Evolutionary conservation across 2,329 filamentous ascomycete genomes (phyloP), one percentile per base, ranked within the genome.

Genomic region (Colletotrichum tabaci): DNA sequence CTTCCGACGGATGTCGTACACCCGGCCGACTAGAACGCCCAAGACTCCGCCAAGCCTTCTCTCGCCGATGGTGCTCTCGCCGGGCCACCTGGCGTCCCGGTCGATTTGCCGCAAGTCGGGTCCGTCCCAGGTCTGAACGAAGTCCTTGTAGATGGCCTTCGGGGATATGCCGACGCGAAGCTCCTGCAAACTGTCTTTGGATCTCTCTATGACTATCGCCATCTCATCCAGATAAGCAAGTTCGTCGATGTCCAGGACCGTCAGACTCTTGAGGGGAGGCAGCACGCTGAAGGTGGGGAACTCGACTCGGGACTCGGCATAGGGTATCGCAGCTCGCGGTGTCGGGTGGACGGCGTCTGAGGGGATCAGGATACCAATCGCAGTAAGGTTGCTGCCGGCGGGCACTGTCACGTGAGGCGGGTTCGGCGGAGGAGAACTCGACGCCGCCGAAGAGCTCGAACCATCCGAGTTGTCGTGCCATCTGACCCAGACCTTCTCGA

Each of bases 221-320:
- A 96, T 92, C 81, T 96, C 94, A 77, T 96, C 93, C 47, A 96
- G 82, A 79, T 96, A 96, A 38, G 91, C 88, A n/a, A 94, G 82
- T 78, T 96, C 93, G 77, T 96, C 94, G 71, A 96, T 93, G 75
- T 96, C 92, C 52, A 96, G 84, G 1, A 95, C 94, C 61, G 89
- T 93, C 70, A 96, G 80, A 75, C 91, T 94, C 79, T 91, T 93
- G 63, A 96, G 81, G 0, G 93, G 87, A 12, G 93, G 93, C 9
- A 97, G 84, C 12, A 94, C 89, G 55, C 93, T 96, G 76, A 96
- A 93, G 2, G 92, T 94, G 1, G 94, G 94, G 75, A 93, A 92
- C 80, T 96, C 93, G 35, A 94, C 91, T 64, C 88, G 86, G 75
- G 85, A 86, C 67, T 89, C 86, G 38, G 87, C 82, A 73, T 88